Base-by-base conservation (phyloP, 139 green algal species). In the Astrephomene gubernaculifera region DNA sequence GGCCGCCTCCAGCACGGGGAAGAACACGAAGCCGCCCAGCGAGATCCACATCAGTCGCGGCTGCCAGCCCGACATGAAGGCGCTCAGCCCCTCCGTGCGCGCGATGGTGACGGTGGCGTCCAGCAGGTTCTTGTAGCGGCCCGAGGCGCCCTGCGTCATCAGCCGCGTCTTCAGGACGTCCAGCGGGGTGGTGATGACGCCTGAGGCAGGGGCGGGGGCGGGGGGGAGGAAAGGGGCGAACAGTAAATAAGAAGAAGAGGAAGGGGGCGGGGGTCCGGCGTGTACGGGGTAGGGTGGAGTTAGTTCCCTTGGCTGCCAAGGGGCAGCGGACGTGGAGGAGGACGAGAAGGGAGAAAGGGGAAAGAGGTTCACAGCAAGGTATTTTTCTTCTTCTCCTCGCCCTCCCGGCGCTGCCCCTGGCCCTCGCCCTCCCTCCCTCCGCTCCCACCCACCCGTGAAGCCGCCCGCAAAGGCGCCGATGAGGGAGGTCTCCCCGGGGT, bases 31-130 rank as follows among this genome's bases (percentile, higher is more conserved):
- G 65, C 96, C 96, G 44, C 97, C 97, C 27, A 99, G 90, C 17
- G 89, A 94, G 82, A 99, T 99, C 97, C 97, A 99, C 35, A 98
- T 92, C 52, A 99, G 93, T 19, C 97, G 91, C 9, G 97, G 96
- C 91, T 98, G 91, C 94, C 97, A 97, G 27, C 97, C 97, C 74
- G 90, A 89, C 86, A 99, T 93, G 84, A 99, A 94, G 24, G 97
- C 94, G 1, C 63, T 49, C 22, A 89, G 22, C 31, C 97, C 97
- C 90, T 99, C 97, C 69, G 97, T 89, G 31, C 79, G 69, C 0
- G 89, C 76, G 65, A 99, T 98, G 80, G 94, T 90, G 12, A 89
- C 33, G 5, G 91, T 90, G 17, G 91, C 91, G 49, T 94, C 86
- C 0, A 93, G 41, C 25, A 94, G 68, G 87, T 91, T 94, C 45